These are phyloP conservation scores for Brassica juncea DNA, from an alignment of 345 rosid genomes.

Conservation along the genomic window DNA sequence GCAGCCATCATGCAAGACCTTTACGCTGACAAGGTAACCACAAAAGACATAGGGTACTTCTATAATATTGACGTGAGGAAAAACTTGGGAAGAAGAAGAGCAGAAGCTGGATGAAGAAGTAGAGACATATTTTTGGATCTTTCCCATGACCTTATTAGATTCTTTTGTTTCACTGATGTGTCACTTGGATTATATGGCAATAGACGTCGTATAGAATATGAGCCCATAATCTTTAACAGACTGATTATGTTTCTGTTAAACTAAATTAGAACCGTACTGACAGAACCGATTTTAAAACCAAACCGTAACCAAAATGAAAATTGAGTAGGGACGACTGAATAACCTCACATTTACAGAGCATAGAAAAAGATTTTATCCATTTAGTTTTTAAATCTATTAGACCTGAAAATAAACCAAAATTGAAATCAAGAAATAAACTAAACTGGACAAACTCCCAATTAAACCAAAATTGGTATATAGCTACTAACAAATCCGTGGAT, in stretches of 20 bases:
- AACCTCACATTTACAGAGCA: background rate
- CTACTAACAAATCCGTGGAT: too few relatives aligned
- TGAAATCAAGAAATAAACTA: background rate
- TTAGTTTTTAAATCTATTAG: background rate
- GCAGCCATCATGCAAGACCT: too few relatives aligned
- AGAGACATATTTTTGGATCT: too few relatives aligned
- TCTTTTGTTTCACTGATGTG: too few relatives aligned
- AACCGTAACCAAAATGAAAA: background rate
- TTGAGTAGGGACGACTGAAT: background rate
- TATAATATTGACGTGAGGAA: too few relatives aligned
- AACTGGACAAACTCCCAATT: background rate
- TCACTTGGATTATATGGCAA: background rate
- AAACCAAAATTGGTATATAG: background rate
- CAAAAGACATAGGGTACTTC: too few relatives aligned
- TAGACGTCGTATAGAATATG: background rate
- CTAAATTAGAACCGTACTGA: background rate
- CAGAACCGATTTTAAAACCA: background rate
- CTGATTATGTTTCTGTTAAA: background rate
- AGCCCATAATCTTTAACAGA: background rate
- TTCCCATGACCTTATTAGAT: too few relatives aligned
- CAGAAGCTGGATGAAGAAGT: too few relatives aligned
- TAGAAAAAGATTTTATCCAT: background rate
- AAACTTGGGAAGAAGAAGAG: too few relatives aligned
- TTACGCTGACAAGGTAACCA: too few relatives aligned
- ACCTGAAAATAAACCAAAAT: background rate